Evolutionary conservation across 2,329 filamentous ascomycete genomes (phyloP), one percentile per base, ranked within the genome.

Genomic region (Cyphellophora europaea): DNA sequence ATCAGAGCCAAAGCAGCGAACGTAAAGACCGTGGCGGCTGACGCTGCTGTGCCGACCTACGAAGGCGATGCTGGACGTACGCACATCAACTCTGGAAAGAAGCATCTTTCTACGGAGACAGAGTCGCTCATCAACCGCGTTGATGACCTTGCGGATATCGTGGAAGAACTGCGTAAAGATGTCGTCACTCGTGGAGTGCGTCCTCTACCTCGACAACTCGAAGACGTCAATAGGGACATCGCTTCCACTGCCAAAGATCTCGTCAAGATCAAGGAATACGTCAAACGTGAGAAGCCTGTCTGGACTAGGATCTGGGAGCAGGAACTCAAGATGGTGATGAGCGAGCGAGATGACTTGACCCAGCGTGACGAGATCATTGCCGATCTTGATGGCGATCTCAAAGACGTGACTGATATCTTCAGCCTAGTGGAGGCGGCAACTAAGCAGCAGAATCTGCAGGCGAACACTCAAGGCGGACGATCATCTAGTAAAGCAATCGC

Each of bases 261-360:
- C 43, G 91, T 85, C 71, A 88, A 84, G 63, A 81, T 98, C 72
- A 84, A 94, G 55, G 88, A 94, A 11, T 93, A 83, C 65, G 74
- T 98, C 63, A 80, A 79, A 50, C 75, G 77, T 30, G 91, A 98
- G 71, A 94, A 94, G 59, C 91, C 91, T 0, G 70, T 95, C 38
- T 98, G 91, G 89, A 95, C 87, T 36, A 95, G 95, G 74, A 93
- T 96, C 45, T 98, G 91, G 91, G 89, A 96, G 72, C 88, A 93
- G 62, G 88, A 96, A 58, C 69, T 98, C 30, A 86, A 96, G 58
- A 80, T 89, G 34, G 89, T 98, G 3, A 96, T 91, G 62, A 87
- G 93, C 56, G 91, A 95, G 53, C 79, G 88, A 47, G 89, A 96
- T 54, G 79, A 95, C 59, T 74, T 98, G 49, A 91, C 87, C 32